A percentile compares a stretch with the other conserved stretches of the same genome.
Evolutionary conservation across 129 eudicot species (phyloP).

Genomic region (Mikania micrantha): DNA sequence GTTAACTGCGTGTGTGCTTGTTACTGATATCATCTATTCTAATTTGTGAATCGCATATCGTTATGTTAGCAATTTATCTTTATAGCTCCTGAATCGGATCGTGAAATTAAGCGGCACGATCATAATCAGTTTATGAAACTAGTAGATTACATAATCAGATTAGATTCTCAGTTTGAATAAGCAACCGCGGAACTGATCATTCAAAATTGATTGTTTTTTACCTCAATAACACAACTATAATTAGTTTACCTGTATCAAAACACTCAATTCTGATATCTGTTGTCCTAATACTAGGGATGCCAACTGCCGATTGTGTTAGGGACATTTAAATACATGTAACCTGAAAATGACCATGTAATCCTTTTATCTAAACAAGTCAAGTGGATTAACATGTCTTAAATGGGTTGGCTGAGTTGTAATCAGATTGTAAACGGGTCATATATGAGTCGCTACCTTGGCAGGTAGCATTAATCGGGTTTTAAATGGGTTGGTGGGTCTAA

Average conservation of each 20-base stretch:
- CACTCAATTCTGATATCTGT: background rate
- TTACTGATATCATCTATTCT: constrained; percentile 1
- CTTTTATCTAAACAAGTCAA: background rate
- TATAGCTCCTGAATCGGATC: background rate
- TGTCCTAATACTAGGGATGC: background rate
- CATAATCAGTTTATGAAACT: background rate
- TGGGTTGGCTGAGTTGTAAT: background rate
- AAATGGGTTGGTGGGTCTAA: too few species aligned
- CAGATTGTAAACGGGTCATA: background rate
- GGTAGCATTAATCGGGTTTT: too few species aligned
- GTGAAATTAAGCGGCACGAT: background rate
- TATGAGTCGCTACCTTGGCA: too few species aligned
- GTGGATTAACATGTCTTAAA: background rate
- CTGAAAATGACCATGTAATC: background rate
- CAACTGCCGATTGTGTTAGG: too few species aligned
- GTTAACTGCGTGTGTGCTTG: background rate
- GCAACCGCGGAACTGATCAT: background rate
- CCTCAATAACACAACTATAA: too few species aligned
- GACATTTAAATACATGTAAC: background rate
- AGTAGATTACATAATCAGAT: background rate
- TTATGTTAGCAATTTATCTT: background rate
- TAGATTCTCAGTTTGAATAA: background rate
- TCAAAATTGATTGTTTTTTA: background rate
- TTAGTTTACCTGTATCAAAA: background rate
- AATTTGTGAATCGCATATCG: background rate